Evolutionary conservation across 129 eudicot species (phyloP).

Genomic region (Saussurea involucrata): DNA sequence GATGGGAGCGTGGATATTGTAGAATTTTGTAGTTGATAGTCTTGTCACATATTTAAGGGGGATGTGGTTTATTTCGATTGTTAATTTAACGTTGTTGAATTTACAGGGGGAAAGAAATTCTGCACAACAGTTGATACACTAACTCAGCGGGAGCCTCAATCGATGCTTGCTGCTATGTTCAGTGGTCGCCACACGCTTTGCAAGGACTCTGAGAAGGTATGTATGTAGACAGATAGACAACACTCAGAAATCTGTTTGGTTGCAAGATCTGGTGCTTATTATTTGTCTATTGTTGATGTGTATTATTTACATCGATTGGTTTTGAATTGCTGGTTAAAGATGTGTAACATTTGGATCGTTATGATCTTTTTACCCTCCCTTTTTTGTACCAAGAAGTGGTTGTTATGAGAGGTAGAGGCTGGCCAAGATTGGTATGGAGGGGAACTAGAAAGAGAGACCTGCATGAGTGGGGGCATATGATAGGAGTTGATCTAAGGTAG

Average conservation of each 20-base stretch:
- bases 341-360: background rate
- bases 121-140: slow-evolving; percentile 80
- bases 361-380: too few relatives aligned
- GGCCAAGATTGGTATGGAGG: too few relatives aligned
- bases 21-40: background rate
- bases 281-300: background rate
- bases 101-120: slow-evolving; percentile 81
- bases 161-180: slow-evolving; percentile 99
- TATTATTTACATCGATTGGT: background rate
- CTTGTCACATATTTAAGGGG: background rate
- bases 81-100: background rate
- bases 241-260: slow-evolving; percentile 5
- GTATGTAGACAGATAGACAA: background rate
- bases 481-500: background rate
- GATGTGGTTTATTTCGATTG: background rate
- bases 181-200: slow-evolving; percentile 85
- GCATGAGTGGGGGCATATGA: background rate
- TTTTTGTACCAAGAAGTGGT: too few relatives aligned
- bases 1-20: background rate
- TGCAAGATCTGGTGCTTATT: background rate
- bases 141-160: slow-evolving; percentile 87
- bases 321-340: background rate
- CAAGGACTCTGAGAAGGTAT: slow-evolving; percentile 73
- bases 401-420: too few relatives aligned
- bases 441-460: background rate